Base-by-base conservation (phyloP, 768 basidiomycete species). In the Clavulina sp. region DNA sequence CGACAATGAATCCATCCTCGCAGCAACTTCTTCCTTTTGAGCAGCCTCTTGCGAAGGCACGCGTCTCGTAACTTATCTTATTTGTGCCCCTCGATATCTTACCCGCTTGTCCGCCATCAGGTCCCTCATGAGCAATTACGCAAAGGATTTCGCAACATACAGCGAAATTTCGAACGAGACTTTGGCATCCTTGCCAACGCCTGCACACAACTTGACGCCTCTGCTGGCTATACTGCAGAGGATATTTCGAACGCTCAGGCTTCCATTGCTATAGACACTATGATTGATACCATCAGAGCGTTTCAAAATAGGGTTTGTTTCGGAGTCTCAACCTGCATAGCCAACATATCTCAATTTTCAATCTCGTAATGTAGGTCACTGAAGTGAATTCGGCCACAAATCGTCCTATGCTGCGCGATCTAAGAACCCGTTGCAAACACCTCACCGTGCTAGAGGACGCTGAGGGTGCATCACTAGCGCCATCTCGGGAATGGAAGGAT, bases 61-160 rank as follows among this genome's bases (percentile, higher is more conserved):
- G 73, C 60, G 51, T 40, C 31, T 33, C 32, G 52, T 44, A 29
- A 16, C 24, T 13, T 26, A 44, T 49, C 26, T 21, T 23, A 33
- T 44, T 47, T 50, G 24, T 13, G 30, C 36, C 34, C 55, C 44
- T n/a, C 18, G 44, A 38, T 44, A n/a, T 36, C 30, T 29, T 33
- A 23, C 18, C 48, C 18, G 48, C 38, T 4, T 13, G 29, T 30
- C 29, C 34, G 13, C 16, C 16, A 23, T 3, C 57, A 92, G 88
- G 84, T 88, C 9, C 88, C 88, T 7, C 85, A 81, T 65, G 88
- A 92, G 68, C 83, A 83, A 58, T 84, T 87, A 60, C 79, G 84
- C 59, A 85, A 83, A 65, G 73, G 81, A n/a, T 91, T 92, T 61
- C 78, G 87, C 31, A 74, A 79, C 18, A 78, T 81, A 0, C 85